Base-by-base conservation (phyloP, 148 eudicot species). In the Suaeda aralocaspica region DNA sequence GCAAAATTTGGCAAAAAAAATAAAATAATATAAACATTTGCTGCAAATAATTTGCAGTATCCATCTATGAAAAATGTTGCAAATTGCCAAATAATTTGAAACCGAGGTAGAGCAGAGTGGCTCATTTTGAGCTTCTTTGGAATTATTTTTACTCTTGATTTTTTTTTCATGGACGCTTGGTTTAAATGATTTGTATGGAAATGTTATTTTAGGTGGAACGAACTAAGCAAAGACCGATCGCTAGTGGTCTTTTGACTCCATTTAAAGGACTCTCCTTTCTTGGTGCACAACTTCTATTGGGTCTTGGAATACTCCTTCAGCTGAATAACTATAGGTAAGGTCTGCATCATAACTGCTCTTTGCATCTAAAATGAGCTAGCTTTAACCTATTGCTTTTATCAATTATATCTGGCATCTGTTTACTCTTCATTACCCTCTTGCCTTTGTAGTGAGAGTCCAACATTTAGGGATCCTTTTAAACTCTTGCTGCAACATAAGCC, bases 241-340 rank as follows among this genome's bases (percentile, higher is more conserved):
- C 95, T 26, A 89, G 97, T 85, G 97, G 95, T 70, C 80, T 70
- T 33, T 79, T 92, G 79, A 81, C 92, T 59, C 90, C 90, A 15
- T 87, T 84, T 72, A 87, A 85, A 75, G 97, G 95, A 71, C 13
- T 85, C 78, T 86, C 83, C 64, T 92, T 92, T 81, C 86, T 92
- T 26, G 96, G 89, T 26, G 72, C 83, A 48, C 97, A 92, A 58
- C 82, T 92, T 79, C 77, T 83, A 64, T 80, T 86, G 79, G 98
- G 98, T 67, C 92, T 93, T 77, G 96, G 92, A 29, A 88, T 93
- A 62, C 95, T 93, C 52, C 87, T 88, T 65, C 95, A 87, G 67
- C 81, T 93, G 29, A 93, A 93, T 73, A 79, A 82, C 71, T 93
- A 78, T 44, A 91, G 97, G 97, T 91, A 55, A 13, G 75, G 51